Base-by-base conservation (phyloP, 1,139 yeast species). In the Candida buenavistaensis region DNA sequence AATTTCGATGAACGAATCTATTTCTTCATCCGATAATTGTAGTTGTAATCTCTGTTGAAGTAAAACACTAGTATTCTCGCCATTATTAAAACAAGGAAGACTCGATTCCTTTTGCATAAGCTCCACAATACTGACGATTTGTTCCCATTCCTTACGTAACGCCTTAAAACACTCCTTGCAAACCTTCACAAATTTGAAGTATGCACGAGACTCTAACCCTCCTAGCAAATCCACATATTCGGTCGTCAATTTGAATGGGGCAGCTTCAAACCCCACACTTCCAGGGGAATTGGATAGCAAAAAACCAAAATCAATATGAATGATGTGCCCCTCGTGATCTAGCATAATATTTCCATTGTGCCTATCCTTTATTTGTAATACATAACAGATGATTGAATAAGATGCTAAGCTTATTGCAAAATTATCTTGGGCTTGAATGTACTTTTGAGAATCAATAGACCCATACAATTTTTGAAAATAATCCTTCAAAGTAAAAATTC, bases 301-400 rank as follows among this genome's bases (percentile, higher is more conserved):
- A 55, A 89, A 92, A 0, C 98, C 98, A 64, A 92, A 92, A 62
- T 92, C 98, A 48, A 92, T 92, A 56, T 92, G 98, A 32, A 89
- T 82, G 10, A 92, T 83, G 55, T 92, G 97, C 0, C 98, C 98
- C 46, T 90, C 96, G 42, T 82, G 80, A 54, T 92, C 98, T 12
- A 92, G 64, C 85, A 92, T 82, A 32, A 92, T 90, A 57, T 92
- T 92, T 51, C 98, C 98, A 57, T 92, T 92, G 54, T 92, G 98
- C 42, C 98, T 75, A 57, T 92, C 98, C 51, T 92, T 92, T 36
- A 92, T 85, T 59, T 92, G 97, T 30, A 92, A 67, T 20, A 90
- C 63, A 51, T 92, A 92, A 54, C 96, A 89, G 27, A 92, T 80
- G 11, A 92, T 72, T 0, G 97, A 89, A 54, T 90, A 92, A 0